Base-by-base conservation (phyloP, 78 protist genomes). In the Polysphondylium violaceum region DNA sequence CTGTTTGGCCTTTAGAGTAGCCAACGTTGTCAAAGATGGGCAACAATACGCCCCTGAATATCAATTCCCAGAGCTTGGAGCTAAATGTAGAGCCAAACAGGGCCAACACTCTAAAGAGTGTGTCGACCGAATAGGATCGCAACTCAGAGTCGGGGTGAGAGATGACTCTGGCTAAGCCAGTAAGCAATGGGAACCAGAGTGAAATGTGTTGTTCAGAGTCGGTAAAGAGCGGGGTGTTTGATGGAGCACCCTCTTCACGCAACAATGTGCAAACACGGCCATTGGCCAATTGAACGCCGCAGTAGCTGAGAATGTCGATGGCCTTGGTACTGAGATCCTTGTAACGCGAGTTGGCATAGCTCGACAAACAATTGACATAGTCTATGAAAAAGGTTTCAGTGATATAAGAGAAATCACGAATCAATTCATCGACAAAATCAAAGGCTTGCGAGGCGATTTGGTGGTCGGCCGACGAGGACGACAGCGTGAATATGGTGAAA, bases 1-100 rank as follows among this genome's bases (percentile, higher is more conserved):
- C 94, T 11, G 75, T 25, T 44, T 69, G 76, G 21, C 96, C 88
- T 64, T 76, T 74, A 5, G 78, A 38, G 16, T 92, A 92, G 5
- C 95, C 89, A 0, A 87, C 87, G 69, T 96, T 95, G 83, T 94
- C 98, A 21, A 97, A 98, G 23, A 98, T 88, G 21, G 98, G 99
- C 51, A 96, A 76, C 16, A 97, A 65, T 4, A 97, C 97, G 41
- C 98, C 98, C 12, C 94, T 73, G 76, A 97, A 96, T 19, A 97
- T 81, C 35, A 95, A 74, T 69, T 76, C 87, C 99, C 99, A 98
- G 69, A 95, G 78, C 31, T 71, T 59, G 19, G 63, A 4, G 2
- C 21, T 16, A 76, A 97, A 98, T 3, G 47, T 40, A 7, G 64
- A 61, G 3, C 98, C 97, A 59, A 93, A 67, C 27, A 47, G 9